Evolutionary conservation across 441 rosid species (phyloP), one percentile per base, ranked within the genome.

Genomic region (Lepidium campestre): DNA sequence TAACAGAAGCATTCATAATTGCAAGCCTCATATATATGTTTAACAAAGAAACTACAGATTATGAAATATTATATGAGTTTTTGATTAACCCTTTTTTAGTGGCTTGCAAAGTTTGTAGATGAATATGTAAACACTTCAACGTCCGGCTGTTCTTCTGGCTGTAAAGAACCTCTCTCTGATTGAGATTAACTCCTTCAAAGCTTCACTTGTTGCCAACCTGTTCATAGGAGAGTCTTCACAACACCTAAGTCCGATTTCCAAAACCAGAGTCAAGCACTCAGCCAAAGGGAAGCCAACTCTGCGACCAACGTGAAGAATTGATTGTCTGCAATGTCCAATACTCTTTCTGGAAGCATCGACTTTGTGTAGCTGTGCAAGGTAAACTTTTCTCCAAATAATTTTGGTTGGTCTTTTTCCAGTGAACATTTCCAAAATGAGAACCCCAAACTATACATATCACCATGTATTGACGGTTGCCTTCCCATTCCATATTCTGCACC

Each of bases 401-500:
- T 10, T 17, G 0, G 22, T 53, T 15, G 57, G 57, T 31, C 23
- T 0, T 53, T 9, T 17, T 15, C 57, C 23, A 3, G 57, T 53
- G 40, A 53, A 53, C 10, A 31, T 53, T 31, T 53, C 57, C 14
- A 53, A 5, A 53, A 31, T 0, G 1, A 53, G 57, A 17, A 53
- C 13, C 0, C 57, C 57, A 53, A 53, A 37, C 57, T 53, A 5
- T 53, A 31, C 14, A 31, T 4, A 17, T 78, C 76, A 2, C 81
- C 76, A 2, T 22, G 18, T 65, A 60, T 47, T 9, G 81, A 73
- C 4, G 71, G 60, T 1, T 58, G 17, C 0, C 73, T 71, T 31
- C 75, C 73, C 60, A 70, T 29, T 25, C 73, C 81, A 62, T 73
- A 77, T 46, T 77, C 75, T 73, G 20, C 58, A 45, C 4, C 42